Conservation (phyloP, 2,329 filamentous ascomycete genomes). For the Nakataea oryzae region DNA sequence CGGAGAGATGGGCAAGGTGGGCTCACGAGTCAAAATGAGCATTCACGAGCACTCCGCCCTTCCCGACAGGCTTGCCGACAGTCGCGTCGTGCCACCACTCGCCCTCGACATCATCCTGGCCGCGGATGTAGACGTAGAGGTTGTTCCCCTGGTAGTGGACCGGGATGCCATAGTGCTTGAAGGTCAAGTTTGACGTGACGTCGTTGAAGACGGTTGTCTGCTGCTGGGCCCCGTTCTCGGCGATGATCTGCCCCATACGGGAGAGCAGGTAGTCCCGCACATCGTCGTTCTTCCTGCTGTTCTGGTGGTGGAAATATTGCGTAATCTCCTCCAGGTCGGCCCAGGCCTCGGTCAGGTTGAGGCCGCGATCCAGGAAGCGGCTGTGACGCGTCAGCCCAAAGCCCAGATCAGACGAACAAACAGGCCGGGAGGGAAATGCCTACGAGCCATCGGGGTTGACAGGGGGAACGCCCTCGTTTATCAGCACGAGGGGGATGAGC, state of each 20-base stretch:
- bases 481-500: constrained; percentile 58
- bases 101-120: constrained; percentile 60
- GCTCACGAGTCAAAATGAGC: constrained; percentile 75
- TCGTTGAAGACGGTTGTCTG: constrained; percentile 63
- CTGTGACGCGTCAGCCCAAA: constrained; percentile 6
- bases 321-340: constrained; percentile 68
- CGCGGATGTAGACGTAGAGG: constrained; percentile 83
- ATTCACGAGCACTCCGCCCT: constrained; percentile 80
- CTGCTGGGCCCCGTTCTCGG: constrained; percentile 39
- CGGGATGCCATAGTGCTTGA: constrained; percentile 27
- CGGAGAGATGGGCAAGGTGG: background rate
- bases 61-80: constrained; percentile 38
- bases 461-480: constrained; percentile 67
- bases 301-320: constrained; percentile 74
- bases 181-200: constrained; percentile 66
- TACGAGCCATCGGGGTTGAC: constrained; percentile 40
- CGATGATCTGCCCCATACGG: constrained; percentile 60
- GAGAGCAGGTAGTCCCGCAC: constrained; percentile 66
- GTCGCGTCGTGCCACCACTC: constrained; percentile 57
- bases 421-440: background rate
- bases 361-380: constrained; percentile 38
- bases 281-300: constrained; percentile 71
- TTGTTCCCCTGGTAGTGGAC: constrained; percentile 92
- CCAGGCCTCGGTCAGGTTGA: constrained; percentile 84
- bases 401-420: background rate